Evolutionary conservation across 1,139 yeast species (phyloP).

Genomic region (Candida albicans): DNA sequence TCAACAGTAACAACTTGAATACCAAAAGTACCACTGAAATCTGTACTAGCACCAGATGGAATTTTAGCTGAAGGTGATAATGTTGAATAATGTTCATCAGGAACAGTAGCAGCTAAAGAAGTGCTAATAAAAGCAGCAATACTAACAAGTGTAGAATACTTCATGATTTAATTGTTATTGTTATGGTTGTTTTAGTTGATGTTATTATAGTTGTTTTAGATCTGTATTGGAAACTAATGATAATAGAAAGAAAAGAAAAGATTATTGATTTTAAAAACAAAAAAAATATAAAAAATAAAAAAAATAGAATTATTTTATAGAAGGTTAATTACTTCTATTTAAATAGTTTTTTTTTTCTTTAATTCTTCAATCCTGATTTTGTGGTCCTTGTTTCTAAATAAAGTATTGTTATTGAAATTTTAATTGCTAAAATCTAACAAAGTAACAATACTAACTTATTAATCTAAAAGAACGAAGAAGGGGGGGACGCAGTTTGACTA

Average conservation of each 20-base stretch:
- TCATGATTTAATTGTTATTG: constrained; percentile 20
- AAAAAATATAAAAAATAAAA: background rate
- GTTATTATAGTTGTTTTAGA: no score
- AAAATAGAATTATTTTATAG: background rate
- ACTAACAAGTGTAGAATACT: constrained; percentile 22
- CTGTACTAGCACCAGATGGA: constrained; percentile 56
- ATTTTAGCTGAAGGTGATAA: constrained; percentile 63
- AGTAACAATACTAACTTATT: no score
- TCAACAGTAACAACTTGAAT: constrained; percentile 60
- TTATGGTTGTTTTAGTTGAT: background rate
- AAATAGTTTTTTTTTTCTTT: background rate
- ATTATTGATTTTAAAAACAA: background rate
- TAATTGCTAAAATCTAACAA: no score
- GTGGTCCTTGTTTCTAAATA: no score
- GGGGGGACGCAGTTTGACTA: no score
- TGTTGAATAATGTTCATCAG: constrained; percentile 73
- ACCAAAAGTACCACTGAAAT: constrained; percentile 63
- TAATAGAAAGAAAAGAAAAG: background rate
- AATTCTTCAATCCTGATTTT: no score
- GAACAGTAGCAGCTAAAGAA: constrained; percentile 58
- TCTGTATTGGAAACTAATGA: no score
- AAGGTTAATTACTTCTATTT: constrained; percentile 2
- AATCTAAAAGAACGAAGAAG: no score
- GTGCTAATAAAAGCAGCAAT: constrained; percentile 28
- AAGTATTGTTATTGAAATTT: no score